These are phyloP conservation scores for Aspergillus ellipticus DNA, from an alignment of 495 filamentous ascomycete species.

Conservation along the genomic window DNA sequence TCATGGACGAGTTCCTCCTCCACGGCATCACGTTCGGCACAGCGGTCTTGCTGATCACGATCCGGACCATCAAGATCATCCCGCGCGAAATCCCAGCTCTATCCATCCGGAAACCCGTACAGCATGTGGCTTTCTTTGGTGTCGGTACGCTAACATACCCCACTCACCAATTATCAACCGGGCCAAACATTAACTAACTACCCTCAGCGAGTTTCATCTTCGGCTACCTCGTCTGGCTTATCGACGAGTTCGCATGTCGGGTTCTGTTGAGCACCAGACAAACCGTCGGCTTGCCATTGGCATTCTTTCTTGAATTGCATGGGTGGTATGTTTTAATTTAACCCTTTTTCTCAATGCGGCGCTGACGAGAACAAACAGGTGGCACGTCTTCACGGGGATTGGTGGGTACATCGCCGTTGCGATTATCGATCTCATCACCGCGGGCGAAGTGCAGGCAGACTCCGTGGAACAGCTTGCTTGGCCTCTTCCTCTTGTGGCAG, in stretches of 20 bases:
- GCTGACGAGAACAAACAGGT: conserved; percentile 16
- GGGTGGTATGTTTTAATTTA: conserved; percentile 22
- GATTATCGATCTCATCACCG: conserved; percentile 26
- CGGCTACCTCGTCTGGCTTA: conserved; percentile 29
- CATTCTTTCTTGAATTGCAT: conserved; percentile 30
- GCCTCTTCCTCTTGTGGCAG: conserved; percentile 12
- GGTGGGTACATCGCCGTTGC: conserved; percentile 30
- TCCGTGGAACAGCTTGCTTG: conserved; percentile 20
- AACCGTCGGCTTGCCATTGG: conserved; percentile 23
- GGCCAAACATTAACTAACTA: neutral
- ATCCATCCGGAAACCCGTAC: conserved; percentile 13
- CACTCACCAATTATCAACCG: neutral
- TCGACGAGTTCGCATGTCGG: conserved; percentile 25
- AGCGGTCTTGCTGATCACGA: conserved; percentile 23
- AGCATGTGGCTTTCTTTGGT: conserved; percentile 19
- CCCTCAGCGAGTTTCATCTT: conserved; percentile 25
- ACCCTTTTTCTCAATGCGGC: neutral
- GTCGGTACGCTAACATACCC: conserved; percentile 17
- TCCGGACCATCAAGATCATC: conserved; percentile 20
- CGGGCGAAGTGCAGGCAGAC: conserved; percentile 22
- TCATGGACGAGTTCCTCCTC: conserved; percentile 30
- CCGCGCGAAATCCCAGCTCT: conserved; percentile 16
- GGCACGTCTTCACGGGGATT: conserved; percentile 33
- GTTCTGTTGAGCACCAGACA: conserved; percentile 13
- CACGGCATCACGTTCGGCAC: conserved; percentile 24